Conservation (phyloP, 257 asterid genomes). For the Petunia secreta region DNA sequence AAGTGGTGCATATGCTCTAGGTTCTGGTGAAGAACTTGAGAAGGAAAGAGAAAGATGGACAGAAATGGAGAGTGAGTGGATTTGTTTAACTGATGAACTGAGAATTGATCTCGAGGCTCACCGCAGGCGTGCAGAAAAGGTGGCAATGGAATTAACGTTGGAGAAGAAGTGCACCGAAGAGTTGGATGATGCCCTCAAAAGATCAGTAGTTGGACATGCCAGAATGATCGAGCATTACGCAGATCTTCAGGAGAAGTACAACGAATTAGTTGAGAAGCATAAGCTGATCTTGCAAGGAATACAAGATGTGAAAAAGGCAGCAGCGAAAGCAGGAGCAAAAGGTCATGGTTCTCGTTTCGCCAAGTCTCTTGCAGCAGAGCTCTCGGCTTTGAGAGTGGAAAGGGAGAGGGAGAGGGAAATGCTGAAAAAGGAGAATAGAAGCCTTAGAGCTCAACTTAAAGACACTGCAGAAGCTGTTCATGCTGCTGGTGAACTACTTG, state of each 20-base stretch:
- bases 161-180: slow-evolving; percentile 86
- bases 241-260: slow-evolving; percentile 86
- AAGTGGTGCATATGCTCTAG: slow-evolving; percentile 51
- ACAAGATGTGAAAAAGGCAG: slow-evolving; percentile 88
- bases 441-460: slow-evolving; percentile 73
- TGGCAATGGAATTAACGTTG: slow-evolving; percentile 67
- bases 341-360: slow-evolving; percentile 82
- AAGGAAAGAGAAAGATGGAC: slow-evolving; percentile 85
- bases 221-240: slow-evolving; percentile 92
- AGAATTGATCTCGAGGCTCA: slow-evolving; percentile 79
- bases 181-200: slow-evolving; percentile 77
- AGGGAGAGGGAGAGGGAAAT: slow-evolving; percentile 79
- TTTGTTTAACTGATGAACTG: slow-evolving; percentile 87
- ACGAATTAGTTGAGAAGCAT: slow-evolving; percentile 68
- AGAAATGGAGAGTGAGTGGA: slow-evolving; percentile 99
- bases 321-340: slow-evolving; percentile 84
- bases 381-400: slow-evolving; percentile 81
- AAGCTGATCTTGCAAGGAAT: slow-evolving; percentile 74
- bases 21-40: slow-evolving; percentile 67
- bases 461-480: slow-evolving; percentile 99
- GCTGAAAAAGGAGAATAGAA: slow-evolving; percentile 74
- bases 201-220: slow-evolving; percentile 80
- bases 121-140: slow-evolving; percentile 73
- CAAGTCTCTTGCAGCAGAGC: slow-evolving; percentile 89
- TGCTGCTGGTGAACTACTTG: slow-evolving; percentile 96